Evolutionary conservation across 73 alveolate species (phyloP).

Genomic region (Tetrahymena malaccensis): DNA sequence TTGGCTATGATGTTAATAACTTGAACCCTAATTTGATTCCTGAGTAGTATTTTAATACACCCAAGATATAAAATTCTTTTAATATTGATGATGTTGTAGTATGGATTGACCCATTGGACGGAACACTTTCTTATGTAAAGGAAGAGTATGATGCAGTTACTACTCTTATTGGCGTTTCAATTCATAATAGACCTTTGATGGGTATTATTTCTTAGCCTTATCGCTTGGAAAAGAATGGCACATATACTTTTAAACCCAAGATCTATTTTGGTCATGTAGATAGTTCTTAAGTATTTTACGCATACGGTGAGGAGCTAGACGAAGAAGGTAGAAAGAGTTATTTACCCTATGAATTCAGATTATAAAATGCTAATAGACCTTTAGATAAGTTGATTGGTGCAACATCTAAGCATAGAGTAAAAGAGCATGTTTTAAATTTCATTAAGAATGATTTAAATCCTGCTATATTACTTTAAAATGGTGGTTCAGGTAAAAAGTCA

Average conservation of each 20-base stretch:
- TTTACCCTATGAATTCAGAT: conserved; percentile 1
- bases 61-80: neutral
- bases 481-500: conserved; percentile 60
- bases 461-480: neutral
- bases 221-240: neutral
- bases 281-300: neutral
- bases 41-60: neutral
- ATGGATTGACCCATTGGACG: conserved; percentile 92
- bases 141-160: conserved; percentile 72
- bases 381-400: neutral
- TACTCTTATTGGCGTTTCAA: conserved; percentile 58
- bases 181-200: conserved; percentile 13
- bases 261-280: conserved; percentile 23
- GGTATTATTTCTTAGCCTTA: conserved; percentile 37
- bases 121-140: conserved; percentile 70
- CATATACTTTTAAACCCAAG: conserved; percentile 13
- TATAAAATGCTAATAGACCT: neutral
- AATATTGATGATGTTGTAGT: conserved; percentile 46
- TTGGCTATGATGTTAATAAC: neutral
- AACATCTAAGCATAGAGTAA: conserved; percentile 14
- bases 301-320: neutral
- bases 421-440: neutral
- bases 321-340: neutral
- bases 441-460: conserved; percentile 6
- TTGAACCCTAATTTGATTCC: neutral